Conservation (phyloP, 2,329 filamentous ascomycete genomes). For the Macrophomina pseudophaseolina region DNA sequence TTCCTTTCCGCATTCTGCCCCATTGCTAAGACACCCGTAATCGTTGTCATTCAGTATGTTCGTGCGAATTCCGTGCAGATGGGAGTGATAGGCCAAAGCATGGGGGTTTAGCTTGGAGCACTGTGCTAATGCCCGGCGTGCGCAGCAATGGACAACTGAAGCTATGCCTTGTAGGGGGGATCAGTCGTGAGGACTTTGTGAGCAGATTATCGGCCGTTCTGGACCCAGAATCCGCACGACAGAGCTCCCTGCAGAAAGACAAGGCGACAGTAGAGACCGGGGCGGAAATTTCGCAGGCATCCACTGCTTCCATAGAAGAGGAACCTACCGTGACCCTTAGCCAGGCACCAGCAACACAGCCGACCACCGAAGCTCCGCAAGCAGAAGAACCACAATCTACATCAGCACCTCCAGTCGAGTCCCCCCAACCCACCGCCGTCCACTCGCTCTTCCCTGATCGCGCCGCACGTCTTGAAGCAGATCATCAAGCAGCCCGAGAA, state of each 20-base stretch:
- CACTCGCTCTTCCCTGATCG: slow-evolving; percentile 35
- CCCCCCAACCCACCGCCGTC: neutral
- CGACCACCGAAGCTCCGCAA: slow-evolving; percentile 1
- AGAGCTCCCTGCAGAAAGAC: neutral
- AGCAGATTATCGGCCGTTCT: slow-evolving; percentile 52
- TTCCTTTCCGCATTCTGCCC: slow-evolving; percentile 85
- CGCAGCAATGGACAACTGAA: slow-evolving; percentile 73
- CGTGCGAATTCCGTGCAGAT: neutral
- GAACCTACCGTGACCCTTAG: neutral
- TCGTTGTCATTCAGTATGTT: slow-evolving; percentile 75
- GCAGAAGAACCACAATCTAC: slow-evolving; percentile 4
- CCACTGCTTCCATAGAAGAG: neutral
- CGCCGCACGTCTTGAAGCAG: slow-evolving; percentile 52
- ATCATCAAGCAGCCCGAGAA: slow-evolving; percentile 29
- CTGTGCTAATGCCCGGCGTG: slow-evolving; percentile 30
- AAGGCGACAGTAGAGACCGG: neutral
- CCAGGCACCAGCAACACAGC: slow-evolving; percentile 27
- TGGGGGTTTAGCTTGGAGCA: neutral
- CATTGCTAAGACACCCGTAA: slow-evolving; percentile 74
- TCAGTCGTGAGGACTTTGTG: slow-evolving; percentile 69
- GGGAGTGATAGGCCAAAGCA: neutral
- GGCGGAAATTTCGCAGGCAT: neutral
- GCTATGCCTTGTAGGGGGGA: slow-evolving; percentile 73
- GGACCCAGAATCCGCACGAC: slow-evolving; percentile 25
- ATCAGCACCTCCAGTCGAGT: neutral